Base-by-base conservation (phyloP, 495 filamentous ascomycete genomes). In the Neurospora sp. region DNA sequence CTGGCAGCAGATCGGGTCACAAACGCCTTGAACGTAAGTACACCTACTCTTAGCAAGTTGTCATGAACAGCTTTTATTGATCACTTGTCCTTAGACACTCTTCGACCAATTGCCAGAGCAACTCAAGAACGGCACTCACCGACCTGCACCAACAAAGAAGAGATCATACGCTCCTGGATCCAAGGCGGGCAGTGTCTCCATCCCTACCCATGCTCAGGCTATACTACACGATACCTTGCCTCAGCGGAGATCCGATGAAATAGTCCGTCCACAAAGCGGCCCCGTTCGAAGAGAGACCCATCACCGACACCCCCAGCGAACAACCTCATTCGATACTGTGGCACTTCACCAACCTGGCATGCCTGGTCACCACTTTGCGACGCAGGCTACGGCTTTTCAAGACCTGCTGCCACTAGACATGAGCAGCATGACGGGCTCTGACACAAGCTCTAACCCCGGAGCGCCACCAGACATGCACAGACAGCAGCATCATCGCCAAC, bases 1-100 rank as follows among this genome's bases (percentile, higher is more conserved):
- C 83, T 96, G 83, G 94, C 95, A 38, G 95, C 96, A 9, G 93
- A 97, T 76, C 84, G 94, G 37, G 96, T 95, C 74, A 92, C 92
- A 1, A 86, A 84, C 72, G 90, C 90, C 42, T 86, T 99, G 59
- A 87, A 85, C 72, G 93, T 94, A 86, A 78, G 77, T 72, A 22
- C 73, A 47, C 16, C 38, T 47, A 10, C 38, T 41, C 40, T 22
- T 72, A 39, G 44, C 38, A 44, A n/a, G 27, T 8, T 35, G 8
- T 16, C 22, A n/a, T 18, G 27, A 22, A 31, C 39, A 18, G 10
- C 38, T 42, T 70, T 39, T 27, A 16, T 31, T 47, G 14, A 47
- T 78, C 12, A 74, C 69, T 35, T 69, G 27, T 40, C 73, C 41
- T 10, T 71, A 93, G 90, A 83, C 84, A 72, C 84, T 97, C 4